Evolutionary conservation across 2,329 filamentous ascomycete species (phyloP).

Genomic region (Pestalotiopsis sp.): DNA sequence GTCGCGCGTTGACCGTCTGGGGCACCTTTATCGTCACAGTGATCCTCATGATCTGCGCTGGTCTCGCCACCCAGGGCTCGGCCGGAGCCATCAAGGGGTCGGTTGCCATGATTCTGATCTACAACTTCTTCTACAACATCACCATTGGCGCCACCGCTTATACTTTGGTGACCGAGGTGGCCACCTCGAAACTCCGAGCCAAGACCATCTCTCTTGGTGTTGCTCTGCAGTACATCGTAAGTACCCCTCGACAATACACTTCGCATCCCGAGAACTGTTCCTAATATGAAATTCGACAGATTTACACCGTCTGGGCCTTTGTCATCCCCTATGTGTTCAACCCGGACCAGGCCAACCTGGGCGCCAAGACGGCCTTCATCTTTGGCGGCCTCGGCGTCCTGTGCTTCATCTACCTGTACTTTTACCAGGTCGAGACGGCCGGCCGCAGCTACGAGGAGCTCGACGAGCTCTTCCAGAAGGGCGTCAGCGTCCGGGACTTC

Average conservation of each 20-base stretch:
- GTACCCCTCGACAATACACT: neutral
- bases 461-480: slow-evolving; percentile 23
- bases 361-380: slow-evolving; percentile 40
- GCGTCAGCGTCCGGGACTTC: neutral
- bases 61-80: slow-evolving; percentile 28
- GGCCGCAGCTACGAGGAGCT: slow-evolving; percentile 23
- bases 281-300: neutral
- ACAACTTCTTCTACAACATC: slow-evolving; percentile 38
- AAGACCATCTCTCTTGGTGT: slow-evolving; percentile 35
- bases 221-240: slow-evolving; percentile 25
- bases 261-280: neutral
- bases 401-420: slow-evolving; percentile 29
- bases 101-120: slow-evolving; percentile 37
- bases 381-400: slow-evolving; percentile 33
- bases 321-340: slow-evolving; percentile 30
- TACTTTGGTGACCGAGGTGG: slow-evolving; percentile 21
- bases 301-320: slow-evolving; percentile 16
- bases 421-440: slow-evolving; percentile 34
- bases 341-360: slow-evolving; percentile 33
- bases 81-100: slow-evolving; percentile 23
- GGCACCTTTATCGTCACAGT: slow-evolving; percentile 33
- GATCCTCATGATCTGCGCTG: slow-evolving; percentile 39
- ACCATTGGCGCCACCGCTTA: slow-evolving; percentile 41
- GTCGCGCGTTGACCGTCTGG: slow-evolving; percentile 35
- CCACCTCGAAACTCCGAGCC: slow-evolving; percentile 29